Evolutionary conservation across 106 monocot species (phyloP), one percentile per base, ranked within the genome.

Genomic region (Allium fistulosum): DNA sequence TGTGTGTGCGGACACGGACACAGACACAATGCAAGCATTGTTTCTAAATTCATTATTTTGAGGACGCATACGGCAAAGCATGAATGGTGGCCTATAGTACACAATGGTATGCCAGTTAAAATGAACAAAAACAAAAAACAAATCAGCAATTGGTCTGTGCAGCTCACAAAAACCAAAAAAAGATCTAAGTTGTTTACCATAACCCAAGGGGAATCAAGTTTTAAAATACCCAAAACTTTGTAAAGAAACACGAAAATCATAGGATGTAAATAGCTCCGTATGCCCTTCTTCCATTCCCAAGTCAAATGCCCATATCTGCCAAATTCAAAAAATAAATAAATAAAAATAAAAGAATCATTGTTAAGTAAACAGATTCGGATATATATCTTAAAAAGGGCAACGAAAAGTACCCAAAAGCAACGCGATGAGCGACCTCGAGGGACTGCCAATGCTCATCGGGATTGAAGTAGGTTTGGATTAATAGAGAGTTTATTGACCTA

Each of bases 381-480:
- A 22, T 37, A 37, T 37, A 37, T 37, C 37, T 37, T 37, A 37
- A 37, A 27, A 9, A 65, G 49, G 64, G 63, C 15, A 9, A 7
- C 17, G 53, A 9, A 9, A 46, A 46, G 10, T 81, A 94, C 88
- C 95, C 95, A 53, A 95, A 95, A 22, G 73, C 75, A 61, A 95
- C 65, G 72, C 75, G 85, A 65, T 95, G 91, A 46, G 95, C 95
- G 73, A 95, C 95, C 78, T 95, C 95, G 16, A 95, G 88, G 9
- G 88, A 51, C 61, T 95, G 95, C 91, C 91, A 95, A 71, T 95
- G 85, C 83, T 97, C 97, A 69, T 97, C 97, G 27, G 97, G 97
- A 70, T 92, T 89, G 80, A 97, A 97, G 84, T 97, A 97, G 51
- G 97, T 97, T 58, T 80, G 86, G 49, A 92, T 74, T 48, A 89